Base-by-base conservation (phyloP, 352 stramenopile genomes). In the Pythium plurisporium region DNA sequence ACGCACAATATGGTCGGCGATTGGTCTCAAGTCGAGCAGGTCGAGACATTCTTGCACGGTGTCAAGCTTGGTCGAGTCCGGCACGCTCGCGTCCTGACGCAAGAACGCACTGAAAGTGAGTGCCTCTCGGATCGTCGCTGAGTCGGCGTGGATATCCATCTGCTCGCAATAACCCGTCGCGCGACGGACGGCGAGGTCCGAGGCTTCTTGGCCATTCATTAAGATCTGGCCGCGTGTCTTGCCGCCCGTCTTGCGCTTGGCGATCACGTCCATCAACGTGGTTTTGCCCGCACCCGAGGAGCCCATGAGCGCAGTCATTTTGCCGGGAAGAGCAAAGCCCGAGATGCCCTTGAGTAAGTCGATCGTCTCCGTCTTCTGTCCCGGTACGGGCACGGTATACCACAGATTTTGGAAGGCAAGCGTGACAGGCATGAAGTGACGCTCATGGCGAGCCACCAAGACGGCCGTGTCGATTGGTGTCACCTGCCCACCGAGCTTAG, bases 241-340 rank as follows among this genome's bases (percentile, higher is more conserved):
- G 20, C 95, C 94, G 29, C 72, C 76, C 23, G 69, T 87, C 69
- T 98, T 98, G 12, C 94, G 76, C 14, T 94, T 72, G 6, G 93
- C 88, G 49, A 98, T 94, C 7, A 98, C 93, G 65, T 99, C 93
- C 69, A 97, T 93, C 2, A 98, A 64, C 5, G 95, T 98, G 8
- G 92, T 98, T 64, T 98, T 98, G 23, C 93, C 91, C 25, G 87
- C 82, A 31, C 86, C 84, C 20, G 72, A 82, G 0, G 70, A 81
- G 7, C 84, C 84, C 77, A 91, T 91, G 4, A 94, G 55, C 8
- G 82, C 82, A 1, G 78, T 87, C 42, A 93, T 82, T 0, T 61
- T 73, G 0, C 82, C 81, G 17, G 82, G 82, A 12, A 66, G 19
- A 0, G 78, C 76, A 37, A 75, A 74, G 8, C 81, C 82, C 3